Evolutionary conservation across 805 yeast genomes (phyloP), one percentile per base, ranked within the genome.

Genomic region (Pichia eremophila): DNA sequence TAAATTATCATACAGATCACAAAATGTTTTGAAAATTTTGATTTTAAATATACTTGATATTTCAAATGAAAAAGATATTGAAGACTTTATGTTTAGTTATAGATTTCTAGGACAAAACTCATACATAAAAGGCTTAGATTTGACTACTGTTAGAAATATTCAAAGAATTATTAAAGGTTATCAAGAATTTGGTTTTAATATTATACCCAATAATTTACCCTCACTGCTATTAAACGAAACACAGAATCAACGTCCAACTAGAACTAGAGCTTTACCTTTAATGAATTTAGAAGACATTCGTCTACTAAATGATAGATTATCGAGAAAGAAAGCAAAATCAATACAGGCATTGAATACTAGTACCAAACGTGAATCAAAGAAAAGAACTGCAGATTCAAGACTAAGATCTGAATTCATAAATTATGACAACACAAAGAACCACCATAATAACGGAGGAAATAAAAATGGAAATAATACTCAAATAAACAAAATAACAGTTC

Each of bases 91-190:
- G 38, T 38, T 44, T 15, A 44, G 41, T 12, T 44, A 27, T 25
- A 44, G 14, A 18, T 39, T 39, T 19, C 6, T 44, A 10, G 36
- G 36, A 34, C 36, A 34, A 8, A 15, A 8, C 3, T 14, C n/a
- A 10, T 34, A 34, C 17, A 34, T 15, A 15, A 34, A 34, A 34
- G 14, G 37, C 37, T 41, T 43, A 44, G 28, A 56, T 56, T 19
- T 38, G 15, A 34, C 7, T 12, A 34, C 51, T n/a, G 40, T 60
- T 4, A 34, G 50, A 29, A 54, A 53, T 22, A 41, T 54, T 18
- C 41, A 48, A 18, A 47, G 51, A 15, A 43, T 61, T 3, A 38
- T 61, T 14, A 40, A 51, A 19, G 60, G 61, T 3, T 58, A 59
- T 43, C 49, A 50, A 32, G 44, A 42, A 4, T 34, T 51, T 43